Conservation (phyloP, 2,329 filamentous ascomycete species). For the Colletotrichum nymphaeae region DNA sequence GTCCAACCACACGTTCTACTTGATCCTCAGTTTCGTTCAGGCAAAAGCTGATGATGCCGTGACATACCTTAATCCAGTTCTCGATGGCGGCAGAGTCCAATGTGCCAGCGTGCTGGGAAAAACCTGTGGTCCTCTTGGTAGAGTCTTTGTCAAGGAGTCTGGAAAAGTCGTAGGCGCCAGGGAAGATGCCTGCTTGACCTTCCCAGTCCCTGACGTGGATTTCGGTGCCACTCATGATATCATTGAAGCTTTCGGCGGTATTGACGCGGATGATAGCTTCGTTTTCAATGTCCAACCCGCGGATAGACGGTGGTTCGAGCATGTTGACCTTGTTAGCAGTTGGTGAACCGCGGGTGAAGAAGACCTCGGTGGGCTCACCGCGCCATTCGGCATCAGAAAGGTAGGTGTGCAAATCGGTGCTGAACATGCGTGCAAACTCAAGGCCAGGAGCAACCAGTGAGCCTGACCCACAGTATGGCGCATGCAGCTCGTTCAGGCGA, state of each 20-base stretch:
- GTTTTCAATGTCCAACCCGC: background rate
- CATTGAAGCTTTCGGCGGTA: background rate
- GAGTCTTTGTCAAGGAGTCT: background rate
- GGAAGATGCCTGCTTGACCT: background rate
- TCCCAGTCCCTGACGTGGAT: background rate
- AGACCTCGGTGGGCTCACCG: background rate
- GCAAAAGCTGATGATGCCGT: constrained; percentile 11
- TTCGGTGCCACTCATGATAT: background rate
- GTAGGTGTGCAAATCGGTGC: background rate
- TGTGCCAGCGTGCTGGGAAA: constrained; percentile 25
- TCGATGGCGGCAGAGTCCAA: constrained; percentile 2
- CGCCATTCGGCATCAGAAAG: constrained; percentile 1
- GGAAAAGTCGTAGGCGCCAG: constrained; percentile 20
- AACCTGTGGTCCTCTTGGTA: background rate
- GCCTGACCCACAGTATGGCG: background rate
- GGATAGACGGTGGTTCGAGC: background rate
- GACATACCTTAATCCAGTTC: constrained; percentile 24
- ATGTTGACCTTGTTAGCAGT: background rate
- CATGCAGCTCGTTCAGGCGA: constrained; percentile 4
- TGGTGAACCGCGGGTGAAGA: constrained; percentile 8
- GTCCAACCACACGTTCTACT: background rate
- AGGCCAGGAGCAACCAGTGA: constrained; percentile 17
- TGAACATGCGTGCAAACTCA: constrained; percentile 1
- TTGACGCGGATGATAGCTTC: background rate
- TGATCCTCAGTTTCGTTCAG: background rate